These are phyloP conservation scores for Heliamphora exappendiculata DNA, from an alignment of 148 eudicot species.

Conservation along the genomic window DNA sequence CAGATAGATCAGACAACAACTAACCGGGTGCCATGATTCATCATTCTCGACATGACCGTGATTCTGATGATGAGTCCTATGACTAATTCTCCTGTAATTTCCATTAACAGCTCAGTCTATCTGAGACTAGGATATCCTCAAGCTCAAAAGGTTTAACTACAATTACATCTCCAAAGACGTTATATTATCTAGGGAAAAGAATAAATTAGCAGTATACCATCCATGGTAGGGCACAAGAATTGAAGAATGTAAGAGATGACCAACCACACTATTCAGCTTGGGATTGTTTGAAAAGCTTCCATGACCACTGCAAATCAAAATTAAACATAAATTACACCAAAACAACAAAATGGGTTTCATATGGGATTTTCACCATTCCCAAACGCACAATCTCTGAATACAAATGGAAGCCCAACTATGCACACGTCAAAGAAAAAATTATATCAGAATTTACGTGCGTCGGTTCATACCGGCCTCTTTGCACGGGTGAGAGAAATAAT, in stretches of 20 bases:
- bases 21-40: conserved; percentile 57
- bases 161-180: not conserved
- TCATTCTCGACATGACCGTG: conserved; percentile 48
- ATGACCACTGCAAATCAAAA: conserved; percentile 21
- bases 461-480: too few species aligned
- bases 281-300: conserved; percentile 24
- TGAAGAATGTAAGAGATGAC: conserved; percentile 25
- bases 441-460: too few species aligned
- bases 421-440: too few species aligned
- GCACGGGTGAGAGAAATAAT: too few species aligned
- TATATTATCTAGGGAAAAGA: not conserved
- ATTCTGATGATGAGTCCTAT: conserved; percentile 53
- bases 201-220: conserved; percentile 16
- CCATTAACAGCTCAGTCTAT: not conserved
- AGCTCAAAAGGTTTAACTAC: not conserved
- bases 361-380: too few species aligned
- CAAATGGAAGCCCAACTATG: too few species aligned
- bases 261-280: conserved; percentile 25
- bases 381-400: too few species aligned
- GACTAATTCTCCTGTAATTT: conserved; percentile 48
- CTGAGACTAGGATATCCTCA: not conserved
- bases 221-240: conserved; percentile 30
- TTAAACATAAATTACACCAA: not conserved
- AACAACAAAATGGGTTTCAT: not conserved
- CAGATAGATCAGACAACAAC: not conserved